Evolutionary conservation across 192 early-diverging fungal species (phyloP), one percentile per base, ranked within the genome.

Genomic region (Oehlia diaphana): DNA sequence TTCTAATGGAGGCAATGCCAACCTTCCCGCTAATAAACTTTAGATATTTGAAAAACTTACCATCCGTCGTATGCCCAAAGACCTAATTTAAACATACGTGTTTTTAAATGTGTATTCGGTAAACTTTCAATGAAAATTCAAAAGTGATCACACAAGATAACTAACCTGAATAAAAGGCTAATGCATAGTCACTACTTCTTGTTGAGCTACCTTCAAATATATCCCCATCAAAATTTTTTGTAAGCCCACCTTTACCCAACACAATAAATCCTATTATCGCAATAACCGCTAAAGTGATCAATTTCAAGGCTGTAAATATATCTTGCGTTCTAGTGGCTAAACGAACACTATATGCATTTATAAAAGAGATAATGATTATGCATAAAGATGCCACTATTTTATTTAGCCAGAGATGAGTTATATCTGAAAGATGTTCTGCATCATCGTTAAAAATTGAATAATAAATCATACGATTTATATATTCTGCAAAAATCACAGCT

Each of bases 401-500:
- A 68, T 84, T 83, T 31, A 88, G 64, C 86, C 88, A 87, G 26
- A 82, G 61, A 23, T 81, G 76, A 74, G 82, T 84, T 13, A 78
- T 74, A 37, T 80, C 68, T 47, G 83, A 72, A 16, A 81, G 85
- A 72, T 86, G 76, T 35, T 58, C 44, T 21, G 63, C 16, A 33
- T 69, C 77, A 23, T 68, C 37, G 9, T 71, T 83, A 79, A 83
- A 86, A 44, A 81, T 26, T 63, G 84, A 86, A 81, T 91, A 88
- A 78, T 85, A 91, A n/a, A 91, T 81, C 71, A 95, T 87, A n/a
- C 90, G 83, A 62, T 87, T 88, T 5, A 93, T 81, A 82, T 95
- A 95, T 81, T 95, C 94, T 16, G 92, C 93, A 81, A 90, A 92
- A 21, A 93, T 91, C 72, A 89, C 84, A 79, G 90, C 88, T 16